phyloP scores from a whole-genome alignment of 2,329 filamentous ascomycete genomes.

The Phaeosphaeria sp. region DNA sequence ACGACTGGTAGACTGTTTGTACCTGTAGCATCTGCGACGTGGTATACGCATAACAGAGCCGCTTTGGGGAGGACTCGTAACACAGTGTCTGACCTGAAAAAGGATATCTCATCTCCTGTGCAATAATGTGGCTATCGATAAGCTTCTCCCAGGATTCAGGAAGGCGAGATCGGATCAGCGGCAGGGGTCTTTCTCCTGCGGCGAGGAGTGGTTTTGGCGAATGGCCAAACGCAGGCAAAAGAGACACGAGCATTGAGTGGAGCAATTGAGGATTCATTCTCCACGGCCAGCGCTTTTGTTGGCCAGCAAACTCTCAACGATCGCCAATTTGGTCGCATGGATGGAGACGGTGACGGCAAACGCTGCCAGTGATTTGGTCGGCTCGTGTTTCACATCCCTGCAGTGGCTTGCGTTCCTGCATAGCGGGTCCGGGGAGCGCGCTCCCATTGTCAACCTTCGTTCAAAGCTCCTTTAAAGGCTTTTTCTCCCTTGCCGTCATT shows the following conservation, averaged over 20 bases:
- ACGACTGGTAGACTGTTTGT: neutral
- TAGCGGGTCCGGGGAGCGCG: slow-evolving; percentile 11
- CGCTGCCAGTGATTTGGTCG: slow-evolving; percentile 28
- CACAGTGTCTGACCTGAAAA: neutral
- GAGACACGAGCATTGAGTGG: slow-evolving; percentile 2
- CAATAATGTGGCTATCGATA: slow-evolving; percentile 21
- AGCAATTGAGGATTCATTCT: slow-evolving; percentile 6
- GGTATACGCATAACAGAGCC: neutral
- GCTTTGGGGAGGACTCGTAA: neutral
- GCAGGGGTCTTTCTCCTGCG: slow-evolving; percentile 9
- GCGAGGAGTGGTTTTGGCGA: slow-evolving; percentile 7
- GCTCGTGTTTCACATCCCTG: slow-evolving; percentile 19
- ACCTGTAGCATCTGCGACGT: neutral
- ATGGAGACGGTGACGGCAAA: slow-evolving; percentile 10
- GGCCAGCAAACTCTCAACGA: slow-evolving; percentile 5
- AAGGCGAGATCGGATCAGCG: slow-evolving; percentile 35
- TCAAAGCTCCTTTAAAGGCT: slow-evolving; percentile 13
- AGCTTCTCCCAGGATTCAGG: slow-evolving; percentile 2
- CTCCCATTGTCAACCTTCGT: slow-evolving; percentile 20
- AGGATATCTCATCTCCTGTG: neutral
- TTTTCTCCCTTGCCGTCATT: slow-evolving; percentile 17
- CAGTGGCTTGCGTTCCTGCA: slow-evolving; percentile 30
- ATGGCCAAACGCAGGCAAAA: neutral
- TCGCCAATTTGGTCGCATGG: slow-evolving; percentile 3
- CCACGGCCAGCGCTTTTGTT: slow-evolving; percentile 11